Evolutionary conservation across 164 flowering plant genomes (phyloP), one percentile per base, ranked within the genome.

Genomic region (Liquidambar formosana): DNA sequence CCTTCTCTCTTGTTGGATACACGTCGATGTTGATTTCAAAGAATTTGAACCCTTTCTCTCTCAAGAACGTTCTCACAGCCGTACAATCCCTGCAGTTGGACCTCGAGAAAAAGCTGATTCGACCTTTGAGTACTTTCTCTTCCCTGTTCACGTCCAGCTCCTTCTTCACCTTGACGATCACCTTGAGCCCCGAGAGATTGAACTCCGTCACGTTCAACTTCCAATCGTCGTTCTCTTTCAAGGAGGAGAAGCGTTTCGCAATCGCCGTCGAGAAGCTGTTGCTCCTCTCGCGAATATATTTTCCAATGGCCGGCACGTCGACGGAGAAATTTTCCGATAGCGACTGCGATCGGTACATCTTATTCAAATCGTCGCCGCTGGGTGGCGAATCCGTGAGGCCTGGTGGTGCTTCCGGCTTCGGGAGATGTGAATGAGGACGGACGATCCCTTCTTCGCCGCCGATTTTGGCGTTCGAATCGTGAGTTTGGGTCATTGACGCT

Each of bases 11-110:
- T 52, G 49, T 28, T 2, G 96, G 90, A 68, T 64, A 95, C 27
- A 95, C 98, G 71, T 95, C 99, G 71, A 95, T 56, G 82, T 93
- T 95, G 66, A 91, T 93, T 73, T 95, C 98, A 26, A 84, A 87
- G 81, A 72, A 93, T 19, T 70, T 82, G 52, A 95, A 53, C 1
- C 86, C 86, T 60, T 68, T 79, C 61, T 90, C 88, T 4, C 89
- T 71, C 51, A 94, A 76, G 71, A 88, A 89, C 3, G 79, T 64
- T 14, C 97, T 76, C 10, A 89, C 97, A 0, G 99, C 97, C 0
- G 77, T 80, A 71, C 86, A 86, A 51, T 94, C 97, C 44, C 99
- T 70, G 81, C 98, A 91, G 33, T 88, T 86, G 8, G 98, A 91
- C 69, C 93, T 75, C 9, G 99, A 87, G 73, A 91, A 95, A 82